Base-by-base conservation (phyloP, 2,329 filamentous ascomycete species). In the Chaetomiaceae sp. region DNA sequence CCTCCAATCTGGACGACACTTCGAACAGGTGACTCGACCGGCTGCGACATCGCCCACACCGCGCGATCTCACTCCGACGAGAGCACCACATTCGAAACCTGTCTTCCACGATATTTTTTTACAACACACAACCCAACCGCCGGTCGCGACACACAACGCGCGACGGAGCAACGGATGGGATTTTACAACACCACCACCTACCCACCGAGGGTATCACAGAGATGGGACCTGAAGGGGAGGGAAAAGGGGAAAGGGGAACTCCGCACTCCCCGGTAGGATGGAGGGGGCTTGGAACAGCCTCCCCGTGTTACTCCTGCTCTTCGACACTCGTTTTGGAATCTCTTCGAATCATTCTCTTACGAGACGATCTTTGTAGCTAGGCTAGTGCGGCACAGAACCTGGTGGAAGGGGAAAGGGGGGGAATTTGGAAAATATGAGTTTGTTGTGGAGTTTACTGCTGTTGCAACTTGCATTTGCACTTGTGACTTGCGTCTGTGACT, bases 341-440 rank as follows among this genome's bases (percentile, higher is more conserved):
- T 40, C 19, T 29, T 48, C 31, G 36, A n/a, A 33, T 27, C 31
- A 17, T 50, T 44, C 39, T 17, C 39, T 19, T 20, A 29, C n/a
- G n/a, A n/a, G n/a, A 42, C 38, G 31, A 48, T 48, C 45, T 43
- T 54, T 51, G 53, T 55, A 55, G 53, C 49, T 55, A 48, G 49
- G 53, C 40, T 51, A 22, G 38, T n/a, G 39, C 39, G 40, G 48
- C 34, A 48, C 48, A 55, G 53, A 55, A 55, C 53, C 53, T n/a
- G n/a, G n/a, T n/a, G n/a, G n/a, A n/a, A n/a, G n/a, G n/a, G n/a
- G n/a, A n/a, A n/a, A n/a, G 29, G 19, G 48, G 25, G 11, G 20
- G 27, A 40, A 46, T 38, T 36, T 42, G 33, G 39, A 50, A 49
- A 27, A 14, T n/a, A 36, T 36, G 22, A 12, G n/a, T 38, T 47